These are phyloP conservation scores for Huntiella omanensis DNA, from an alignment of 2,329 filamentous ascomycete genomes.

Conservation along the genomic window DNA sequence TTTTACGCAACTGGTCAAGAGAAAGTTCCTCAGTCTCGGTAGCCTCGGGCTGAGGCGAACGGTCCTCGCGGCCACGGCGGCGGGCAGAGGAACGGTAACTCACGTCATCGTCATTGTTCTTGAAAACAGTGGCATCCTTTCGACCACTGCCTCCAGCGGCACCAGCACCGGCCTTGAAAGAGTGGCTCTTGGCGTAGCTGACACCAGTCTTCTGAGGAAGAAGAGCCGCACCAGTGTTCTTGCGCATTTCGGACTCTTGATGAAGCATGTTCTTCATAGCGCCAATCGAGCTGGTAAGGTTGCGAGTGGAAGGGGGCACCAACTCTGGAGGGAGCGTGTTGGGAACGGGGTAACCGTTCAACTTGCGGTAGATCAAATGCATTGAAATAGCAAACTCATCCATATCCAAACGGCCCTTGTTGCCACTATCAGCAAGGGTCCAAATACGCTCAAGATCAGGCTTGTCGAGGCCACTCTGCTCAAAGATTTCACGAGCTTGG, in stretches of 20 bases:
- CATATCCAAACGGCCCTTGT: conserved; percentile 83
- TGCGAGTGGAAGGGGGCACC: conserved; percentile 82
- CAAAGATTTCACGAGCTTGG: conserved; percentile 91
- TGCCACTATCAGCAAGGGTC: conserved; percentile 85
- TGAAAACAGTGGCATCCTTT: conserved; percentile 92
- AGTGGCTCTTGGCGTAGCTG: conserved; percentile 91
- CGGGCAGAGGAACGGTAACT: conserved; percentile 89
- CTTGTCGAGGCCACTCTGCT: conserved; percentile 85
- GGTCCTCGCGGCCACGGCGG: conserved; percentile 51
- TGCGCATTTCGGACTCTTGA: conserved; percentile 75
- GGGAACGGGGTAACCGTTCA: conserved; percentile 89
- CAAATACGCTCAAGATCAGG: conserved; percentile 79
- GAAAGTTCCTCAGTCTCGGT: conserved; percentile 50
- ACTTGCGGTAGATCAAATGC: conserved; percentile 94
- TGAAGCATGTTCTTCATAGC: conserved; percentile 79
- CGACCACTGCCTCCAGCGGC: conserved; percentile 41
- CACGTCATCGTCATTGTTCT: conserved; percentile 84
- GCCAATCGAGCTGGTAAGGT: conserved; percentile 82
- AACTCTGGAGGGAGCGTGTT: conserved; percentile 77
- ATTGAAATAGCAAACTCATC: conserved; percentile 97
- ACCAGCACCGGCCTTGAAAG: conserved; percentile 45
- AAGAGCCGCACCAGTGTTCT: conserved; percentile 73
- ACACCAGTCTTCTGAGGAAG: conserved; percentile 95
- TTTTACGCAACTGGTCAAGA: conserved; percentile 77
- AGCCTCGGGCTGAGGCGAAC: conserved; percentile 59